These are phyloP conservation scores for Neurospora africana DNA, from an alignment of 495 filamentous ascomycete species.

Conservation along the genomic window DNA sequence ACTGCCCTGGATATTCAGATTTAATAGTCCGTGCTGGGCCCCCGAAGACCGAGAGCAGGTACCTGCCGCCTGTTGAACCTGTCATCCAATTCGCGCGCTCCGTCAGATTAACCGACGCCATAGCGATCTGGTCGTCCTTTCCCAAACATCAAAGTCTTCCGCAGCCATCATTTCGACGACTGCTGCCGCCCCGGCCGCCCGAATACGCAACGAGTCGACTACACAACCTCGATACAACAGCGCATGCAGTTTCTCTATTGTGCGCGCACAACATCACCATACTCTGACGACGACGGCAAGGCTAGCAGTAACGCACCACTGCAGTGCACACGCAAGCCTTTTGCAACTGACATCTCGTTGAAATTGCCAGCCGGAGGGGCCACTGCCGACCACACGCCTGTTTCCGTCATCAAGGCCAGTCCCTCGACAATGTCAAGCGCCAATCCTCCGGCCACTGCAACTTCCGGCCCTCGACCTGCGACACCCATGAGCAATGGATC, in stretches of 20 bases:
- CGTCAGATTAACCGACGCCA: constrained; percentile 20
- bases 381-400: background rate
- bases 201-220: constrained; percentile 1
- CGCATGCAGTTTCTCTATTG: background rate
- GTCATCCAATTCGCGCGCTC: constrained; percentile 16
- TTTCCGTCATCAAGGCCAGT: background rate
- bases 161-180: background rate
- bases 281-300: background rate
- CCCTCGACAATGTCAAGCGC: constrained; percentile 16
- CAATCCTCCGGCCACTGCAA: constrained; percentile 18
- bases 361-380: background rate
- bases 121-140: constrained; percentile 7
- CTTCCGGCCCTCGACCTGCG: constrained; percentile 15
- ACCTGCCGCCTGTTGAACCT: background rate
- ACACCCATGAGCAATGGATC: constrained; percentile 20
- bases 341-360: background rate
- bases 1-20: background rate
- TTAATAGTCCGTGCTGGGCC: background rate
- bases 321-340: background rate
- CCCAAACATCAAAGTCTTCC: constrained; percentile 11
- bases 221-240: background rate
- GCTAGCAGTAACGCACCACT: background rate
- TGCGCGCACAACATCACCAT: background rate
- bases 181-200: background rate
- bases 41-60: background rate